Conservation (phyloP, 2,329 filamentous ascomycete species). For the Colletotrichum lupini region DNA sequence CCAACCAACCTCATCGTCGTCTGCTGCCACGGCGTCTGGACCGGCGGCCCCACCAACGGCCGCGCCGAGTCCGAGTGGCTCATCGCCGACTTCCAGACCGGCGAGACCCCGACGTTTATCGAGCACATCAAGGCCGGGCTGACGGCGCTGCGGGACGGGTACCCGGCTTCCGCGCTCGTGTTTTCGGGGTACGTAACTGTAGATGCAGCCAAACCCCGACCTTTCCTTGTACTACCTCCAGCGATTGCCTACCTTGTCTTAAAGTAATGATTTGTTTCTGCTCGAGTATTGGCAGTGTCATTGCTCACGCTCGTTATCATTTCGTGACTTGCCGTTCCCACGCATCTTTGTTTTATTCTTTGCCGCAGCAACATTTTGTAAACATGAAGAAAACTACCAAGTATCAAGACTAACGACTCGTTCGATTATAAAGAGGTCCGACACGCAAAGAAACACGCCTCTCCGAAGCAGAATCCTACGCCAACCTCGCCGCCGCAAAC, state of each 20-base stretch:
- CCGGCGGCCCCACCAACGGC: constrained; percentile 65
- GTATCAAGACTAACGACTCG: background rate
- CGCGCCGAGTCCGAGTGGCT: constrained; percentile 73
- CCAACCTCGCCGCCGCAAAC: constrained; percentile 60
- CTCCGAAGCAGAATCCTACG: constrained; percentile 74
- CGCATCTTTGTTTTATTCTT: no score
- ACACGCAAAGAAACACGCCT: constrained; percentile 67
- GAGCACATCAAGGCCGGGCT: constrained; percentile 77
- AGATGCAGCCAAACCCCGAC: no score
- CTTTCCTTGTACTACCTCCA: no score
- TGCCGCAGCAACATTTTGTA: no score
- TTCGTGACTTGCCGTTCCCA: no score
- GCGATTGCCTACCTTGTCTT: no score
- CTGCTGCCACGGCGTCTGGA: constrained; percentile 87
- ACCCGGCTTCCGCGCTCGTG: constrained; percentile 62
- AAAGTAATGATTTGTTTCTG: no score
- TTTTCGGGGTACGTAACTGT: constrained; percentile 74
- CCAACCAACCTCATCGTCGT: constrained; percentile 76
- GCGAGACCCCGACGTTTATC: constrained; percentile 84
- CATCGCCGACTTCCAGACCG: constrained; percentile 80
- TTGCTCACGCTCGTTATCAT: no score
- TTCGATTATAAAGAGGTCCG: constrained; percentile 60
- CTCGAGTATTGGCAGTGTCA: no score
- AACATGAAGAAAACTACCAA: no score
- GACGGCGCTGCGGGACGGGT: constrained; percentile 57